Conservation (phyloP, 148 eudicot species). For the Oxyria digyna region DNA sequence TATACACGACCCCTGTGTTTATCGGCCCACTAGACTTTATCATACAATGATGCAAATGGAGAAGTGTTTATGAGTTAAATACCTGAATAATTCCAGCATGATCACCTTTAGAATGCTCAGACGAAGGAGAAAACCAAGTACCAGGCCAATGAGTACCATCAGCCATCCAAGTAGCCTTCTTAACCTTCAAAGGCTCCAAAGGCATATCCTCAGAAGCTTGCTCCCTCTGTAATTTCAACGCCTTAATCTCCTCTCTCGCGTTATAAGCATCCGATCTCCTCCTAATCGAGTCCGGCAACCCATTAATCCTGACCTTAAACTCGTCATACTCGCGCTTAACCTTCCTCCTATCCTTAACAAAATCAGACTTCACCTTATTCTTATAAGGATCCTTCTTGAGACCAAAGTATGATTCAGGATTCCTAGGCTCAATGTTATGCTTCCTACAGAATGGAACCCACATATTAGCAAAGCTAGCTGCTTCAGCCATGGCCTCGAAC, state of each 20-base stretch:
- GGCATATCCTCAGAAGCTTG: constrained; percentile 7
- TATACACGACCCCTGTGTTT: too few species aligned
- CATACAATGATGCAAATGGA: too few species aligned
- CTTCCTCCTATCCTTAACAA: constrained; percentile 8
- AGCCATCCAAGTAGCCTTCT: constrained; percentile 94
- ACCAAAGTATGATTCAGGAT: constrained; percentile 70
- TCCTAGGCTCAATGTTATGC: constrained; percentile 80
- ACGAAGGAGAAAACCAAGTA: constrained; percentile 54
- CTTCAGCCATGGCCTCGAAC: constrained; percentile 96
- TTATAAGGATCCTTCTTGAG: constrained; percentile 76
- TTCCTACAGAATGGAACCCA: constrained; percentile 93
- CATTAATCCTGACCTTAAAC: constrained; percentile 6
- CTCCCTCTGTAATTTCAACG: constrained; percentile 1
- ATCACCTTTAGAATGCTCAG: constrained; percentile 82
- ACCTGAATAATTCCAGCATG: constrained; percentile 99
- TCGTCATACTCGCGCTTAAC: constrained; percentile 13
- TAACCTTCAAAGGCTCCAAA: constrained; percentile 50
- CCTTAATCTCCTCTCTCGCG: constrained; percentile 11
- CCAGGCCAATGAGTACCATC: constrained; percentile 93
- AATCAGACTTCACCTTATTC: constrained; percentile 47
- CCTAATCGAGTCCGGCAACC: constrained; percentile 9
- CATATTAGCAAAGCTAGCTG: constrained; percentile 84
- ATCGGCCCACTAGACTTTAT: too few species aligned
- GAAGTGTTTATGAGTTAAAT: too few species aligned
- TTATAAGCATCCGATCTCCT: constrained; percentile 10